These are phyloP conservation scores for Microthlaspi erraticum DNA, from an alignment of 345 rosid species.

Conservation along the genomic window DNA sequence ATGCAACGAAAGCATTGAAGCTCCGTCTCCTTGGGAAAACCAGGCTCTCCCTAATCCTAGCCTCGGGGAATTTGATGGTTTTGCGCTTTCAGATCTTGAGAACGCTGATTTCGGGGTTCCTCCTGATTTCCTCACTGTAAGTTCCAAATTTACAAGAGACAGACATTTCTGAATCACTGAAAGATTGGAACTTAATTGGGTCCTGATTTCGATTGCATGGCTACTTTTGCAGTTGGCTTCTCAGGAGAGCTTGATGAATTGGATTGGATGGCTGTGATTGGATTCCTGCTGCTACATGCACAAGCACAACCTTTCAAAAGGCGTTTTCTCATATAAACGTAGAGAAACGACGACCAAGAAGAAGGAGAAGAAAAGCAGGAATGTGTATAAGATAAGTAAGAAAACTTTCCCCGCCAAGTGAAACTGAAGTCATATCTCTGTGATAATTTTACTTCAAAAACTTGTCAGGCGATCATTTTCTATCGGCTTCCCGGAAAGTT, in stretches of 20 bases:
- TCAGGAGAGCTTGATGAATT: constrained; percentile 69
- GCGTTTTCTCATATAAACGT: constrained; percentile 6
- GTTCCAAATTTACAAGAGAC: constrained; percentile 28
- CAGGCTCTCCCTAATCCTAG: constrained; percentile 40
- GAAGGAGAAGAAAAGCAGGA: constrained; percentile 14
- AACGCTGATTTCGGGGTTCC: constrained; percentile 77
- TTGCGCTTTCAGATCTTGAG: constrained; percentile 66
- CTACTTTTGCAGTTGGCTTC: constrained; percentile 66
- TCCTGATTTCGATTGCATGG: constrained; percentile 27
- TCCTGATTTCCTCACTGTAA: constrained; percentile 77
- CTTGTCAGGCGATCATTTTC: constrained; percentile 27
- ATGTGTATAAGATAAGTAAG: constrained; percentile 31
- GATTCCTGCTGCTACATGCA: background rate
- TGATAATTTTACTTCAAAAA: constrained; percentile 29
- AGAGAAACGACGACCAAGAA: background rate
- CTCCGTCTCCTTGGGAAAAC: constrained; percentile 44
- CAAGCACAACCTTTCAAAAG: constrained; percentile 4
- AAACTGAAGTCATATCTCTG: constrained; percentile 32
- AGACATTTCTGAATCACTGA: background rate
- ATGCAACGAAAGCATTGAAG: constrained; percentile 56
- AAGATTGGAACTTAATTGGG: constrained; percentile 8
- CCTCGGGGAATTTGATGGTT: constrained; percentile 43
- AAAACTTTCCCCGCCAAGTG: constrained; percentile 8
- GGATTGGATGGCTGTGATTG: constrained; percentile 67
- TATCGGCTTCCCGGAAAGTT: constrained; percentile 17